These are phyloP conservation scores for Pseudopithomyces chartarum DNA, from an alignment of 2,329 filamentous ascomycete genomes.

Conservation along the genomic window DNA sequence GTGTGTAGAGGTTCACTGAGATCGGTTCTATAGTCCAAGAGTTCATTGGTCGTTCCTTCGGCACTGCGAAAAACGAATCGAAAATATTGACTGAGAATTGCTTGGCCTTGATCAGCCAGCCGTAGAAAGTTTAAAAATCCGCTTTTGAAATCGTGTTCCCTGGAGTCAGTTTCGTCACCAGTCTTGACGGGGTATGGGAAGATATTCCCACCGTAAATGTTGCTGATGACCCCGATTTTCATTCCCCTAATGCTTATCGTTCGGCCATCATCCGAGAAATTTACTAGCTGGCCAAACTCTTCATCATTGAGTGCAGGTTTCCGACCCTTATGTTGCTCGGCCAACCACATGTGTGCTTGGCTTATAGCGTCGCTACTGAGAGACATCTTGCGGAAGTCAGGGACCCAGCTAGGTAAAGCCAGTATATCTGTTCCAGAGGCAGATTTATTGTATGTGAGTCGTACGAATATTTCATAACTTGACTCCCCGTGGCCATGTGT, in stretches of 20 bases:
- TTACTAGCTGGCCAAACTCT: background rate
- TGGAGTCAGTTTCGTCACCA: background rate
- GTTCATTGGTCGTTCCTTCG: background rate
- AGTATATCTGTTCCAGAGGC: too few species aligned
- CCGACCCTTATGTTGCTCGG: background rate
- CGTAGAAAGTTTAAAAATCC: background rate
- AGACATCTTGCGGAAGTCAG: background rate
- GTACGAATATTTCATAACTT: background rate
- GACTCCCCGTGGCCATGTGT: background rate
- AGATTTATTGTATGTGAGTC: background rate
- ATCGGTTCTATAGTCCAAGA: background rate
- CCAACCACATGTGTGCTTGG: background rate
- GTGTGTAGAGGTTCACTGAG: background rate
- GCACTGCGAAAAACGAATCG: slow-evolving; percentile 1
- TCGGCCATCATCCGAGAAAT: background rate
- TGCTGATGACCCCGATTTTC: background rate
- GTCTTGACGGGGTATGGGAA: background rate
- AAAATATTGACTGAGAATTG: background rate
- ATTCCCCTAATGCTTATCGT: background rate
- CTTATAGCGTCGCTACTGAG: background rate
- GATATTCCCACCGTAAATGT: background rate
- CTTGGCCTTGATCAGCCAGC: background rate
- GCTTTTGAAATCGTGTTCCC: background rate
- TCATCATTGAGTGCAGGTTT: background rate
- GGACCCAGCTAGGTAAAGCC: background rate